Evolutionary conservation across 768 basidiomycete species (phyloP).

Genomic region (Hirschioporus abietinus): DNA sequence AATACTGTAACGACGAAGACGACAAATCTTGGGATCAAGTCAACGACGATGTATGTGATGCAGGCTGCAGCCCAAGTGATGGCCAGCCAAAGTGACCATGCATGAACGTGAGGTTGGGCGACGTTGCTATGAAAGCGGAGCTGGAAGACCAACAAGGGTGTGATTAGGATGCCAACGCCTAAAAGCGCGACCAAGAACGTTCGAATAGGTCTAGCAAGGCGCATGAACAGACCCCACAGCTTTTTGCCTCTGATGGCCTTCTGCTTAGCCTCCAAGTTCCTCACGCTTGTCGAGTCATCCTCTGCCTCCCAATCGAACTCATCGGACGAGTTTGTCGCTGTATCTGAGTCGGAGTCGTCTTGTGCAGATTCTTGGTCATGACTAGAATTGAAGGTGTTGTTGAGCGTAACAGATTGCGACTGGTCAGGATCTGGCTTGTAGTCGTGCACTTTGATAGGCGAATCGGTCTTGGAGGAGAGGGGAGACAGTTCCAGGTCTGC

Average conservation of each 20-base stretch:
- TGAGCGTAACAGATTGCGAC: background rate
- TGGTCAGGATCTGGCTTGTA: background rate
- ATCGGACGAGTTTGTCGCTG: conserved; percentile 53
- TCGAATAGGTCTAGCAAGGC: conserved; percentile 53
- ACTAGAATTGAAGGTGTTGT: background rate
- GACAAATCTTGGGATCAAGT: conserved; percentile 52
- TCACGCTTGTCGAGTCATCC: conserved; percentile 32
- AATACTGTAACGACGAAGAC: conserved; percentile 48
- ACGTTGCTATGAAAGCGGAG: conserved; percentile 48
- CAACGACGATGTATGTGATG: conserved; percentile 58
- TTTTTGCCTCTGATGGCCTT: conserved; percentile 59
- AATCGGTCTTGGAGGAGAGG: background rate
- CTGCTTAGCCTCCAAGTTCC: conserved; percentile 21
- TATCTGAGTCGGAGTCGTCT: background rate
- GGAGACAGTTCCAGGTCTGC: background rate
- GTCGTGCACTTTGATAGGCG: background rate
- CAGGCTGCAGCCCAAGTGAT: conserved; percentile 62
- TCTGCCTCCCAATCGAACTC: conserved; percentile 76
- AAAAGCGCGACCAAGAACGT: conserved; percentile 54
- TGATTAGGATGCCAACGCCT: conserved; percentile 58
- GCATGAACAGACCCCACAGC: conserved; percentile 62
- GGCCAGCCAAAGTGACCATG: conserved; percentile 65
- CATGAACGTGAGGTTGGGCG: conserved; percentile 50
- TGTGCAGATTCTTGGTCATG: background rate
- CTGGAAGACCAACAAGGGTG: conserved; percentile 65